Evolutionary conservation across 192 early-diverging fungal species (phyloP).

Genomic region (Umbelopsis sp.): DNA sequence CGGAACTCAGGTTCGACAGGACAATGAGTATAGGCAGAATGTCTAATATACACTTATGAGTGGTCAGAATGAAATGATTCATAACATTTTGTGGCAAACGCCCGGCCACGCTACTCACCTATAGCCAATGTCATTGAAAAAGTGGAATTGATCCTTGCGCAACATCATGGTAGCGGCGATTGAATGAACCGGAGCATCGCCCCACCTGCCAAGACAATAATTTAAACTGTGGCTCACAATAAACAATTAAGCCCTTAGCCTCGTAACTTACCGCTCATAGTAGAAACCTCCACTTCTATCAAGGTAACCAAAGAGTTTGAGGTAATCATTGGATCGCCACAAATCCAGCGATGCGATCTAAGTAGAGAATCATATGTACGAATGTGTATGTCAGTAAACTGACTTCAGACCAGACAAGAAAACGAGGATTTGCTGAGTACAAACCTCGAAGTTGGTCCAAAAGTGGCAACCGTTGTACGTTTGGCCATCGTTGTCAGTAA

Average conservation of each 20-base stretch:
- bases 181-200: conserved; percentile 76
- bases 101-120: not conserved
- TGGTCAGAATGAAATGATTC: not conserved
- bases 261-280: conserved; percentile 61
- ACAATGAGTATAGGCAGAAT: conserved; percentile 64
- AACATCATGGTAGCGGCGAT: conserved; percentile 65
- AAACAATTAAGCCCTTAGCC: not conserved
- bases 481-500: conserved; percentile 53
- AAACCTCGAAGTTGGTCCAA: conserved; percentile 91
- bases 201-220: conserved; percentile 53
- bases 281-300: conserved; percentile 82
- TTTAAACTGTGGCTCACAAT: not conserved
- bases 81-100: not conserved
- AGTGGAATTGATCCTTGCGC: conserved; percentile 64
- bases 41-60: no score
- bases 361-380: no score
- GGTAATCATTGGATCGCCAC: conserved; percentile 69
- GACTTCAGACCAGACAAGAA: no score
- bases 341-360: conserved; percentile 49
- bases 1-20: conserved; percentile 48
- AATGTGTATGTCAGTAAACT: no score
- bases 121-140: conserved; percentile 78
- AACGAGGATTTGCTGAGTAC: not conserved
- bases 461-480: conserved; percentile 84
- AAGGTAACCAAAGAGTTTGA: conserved; percentile 69